phyloP scores from a whole-genome alignment of 495 filamentous ascomycete species.

The Penicillium daleae region DNA sequence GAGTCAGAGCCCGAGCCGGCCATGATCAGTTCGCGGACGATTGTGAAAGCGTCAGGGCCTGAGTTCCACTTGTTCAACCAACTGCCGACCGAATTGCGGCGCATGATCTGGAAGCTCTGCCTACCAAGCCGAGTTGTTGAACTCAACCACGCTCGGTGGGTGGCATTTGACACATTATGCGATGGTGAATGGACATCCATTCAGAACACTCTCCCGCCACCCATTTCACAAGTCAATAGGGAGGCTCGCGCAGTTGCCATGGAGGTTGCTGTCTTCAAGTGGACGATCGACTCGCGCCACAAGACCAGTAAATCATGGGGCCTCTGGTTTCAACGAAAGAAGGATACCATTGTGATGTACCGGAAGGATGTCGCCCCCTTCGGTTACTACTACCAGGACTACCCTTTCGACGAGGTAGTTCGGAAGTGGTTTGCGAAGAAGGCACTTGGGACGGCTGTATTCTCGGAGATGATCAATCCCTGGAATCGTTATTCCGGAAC shows the following conservation, averaged over 20 bases:
- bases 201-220: background rate
- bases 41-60: background rate
- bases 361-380: background rate
- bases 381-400: background rate
- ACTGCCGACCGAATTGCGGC: background rate
- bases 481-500: background rate
- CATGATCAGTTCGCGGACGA: background rate
- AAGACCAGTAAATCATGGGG: too few relatives aligned
- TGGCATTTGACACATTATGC: background rate
- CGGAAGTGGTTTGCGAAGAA: background rate
- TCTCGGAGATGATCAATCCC: background rate
- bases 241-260: background rate
- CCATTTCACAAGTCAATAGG: background rate
- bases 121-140: conserved; percentile 3
- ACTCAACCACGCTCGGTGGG: background rate
- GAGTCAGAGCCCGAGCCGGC: too few relatives aligned
- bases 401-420: background rate
- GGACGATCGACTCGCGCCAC: background rate
- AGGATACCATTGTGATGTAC: background rate
- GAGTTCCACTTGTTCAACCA: background rate
- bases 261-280: background rate
- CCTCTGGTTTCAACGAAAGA: background rate
- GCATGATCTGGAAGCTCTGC: background rate
- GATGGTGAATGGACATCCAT: background rate
- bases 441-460: background rate